Evolutionary conservation across 2,329 filamentous ascomycete genomes (phyloP).

Genomic region (Ceratocystis alfenasii): DNA sequence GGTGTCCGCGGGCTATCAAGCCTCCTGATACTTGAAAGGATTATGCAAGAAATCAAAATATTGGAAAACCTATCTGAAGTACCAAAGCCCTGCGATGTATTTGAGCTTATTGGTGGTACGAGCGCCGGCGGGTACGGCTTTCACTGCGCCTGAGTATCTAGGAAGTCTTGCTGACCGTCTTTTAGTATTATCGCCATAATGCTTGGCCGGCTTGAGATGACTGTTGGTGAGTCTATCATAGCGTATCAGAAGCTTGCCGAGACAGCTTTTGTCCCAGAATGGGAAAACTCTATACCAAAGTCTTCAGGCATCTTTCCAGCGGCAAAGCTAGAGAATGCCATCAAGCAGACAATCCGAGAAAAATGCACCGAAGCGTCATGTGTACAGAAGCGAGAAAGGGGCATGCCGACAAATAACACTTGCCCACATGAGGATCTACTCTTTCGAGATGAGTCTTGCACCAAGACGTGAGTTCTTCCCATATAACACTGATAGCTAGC

Average conservation of each 20-base stretch:
- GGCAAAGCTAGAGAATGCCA: not conserved
- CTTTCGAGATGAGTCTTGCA: not conserved
- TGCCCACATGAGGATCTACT: not conserved
- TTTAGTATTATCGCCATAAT: not conserved
- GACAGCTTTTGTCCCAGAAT: not conserved
- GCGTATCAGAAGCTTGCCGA: not conserved
- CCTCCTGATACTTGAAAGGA: constrained; percentile 25
- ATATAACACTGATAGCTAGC: too few relatives aligned
- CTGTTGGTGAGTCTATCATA: not conserved
- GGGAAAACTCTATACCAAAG: not conserved
- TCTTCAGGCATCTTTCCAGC: not conserved
- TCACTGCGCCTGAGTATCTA: not conserved
- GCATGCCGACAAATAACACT: not conserved
- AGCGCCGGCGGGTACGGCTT: constrained; percentile 21
- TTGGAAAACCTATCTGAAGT: constrained; percentile 22
- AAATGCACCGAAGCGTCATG: not conserved
- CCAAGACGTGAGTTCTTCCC: not conserved
- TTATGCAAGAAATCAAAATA: constrained; percentile 25
- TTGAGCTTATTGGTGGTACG: constrained; percentile 28
- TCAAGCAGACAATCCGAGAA: not conserved
- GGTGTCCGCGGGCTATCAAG: constrained; percentile 27
- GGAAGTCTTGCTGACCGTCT: not conserved
- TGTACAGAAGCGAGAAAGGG: not conserved
- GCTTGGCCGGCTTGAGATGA: not conserved
- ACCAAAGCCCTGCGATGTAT: constrained; percentile 26